Evolutionary conservation across 2,329 filamentous ascomycete genomes (phyloP).

Genomic region (Beauveria sp.): DNA sequence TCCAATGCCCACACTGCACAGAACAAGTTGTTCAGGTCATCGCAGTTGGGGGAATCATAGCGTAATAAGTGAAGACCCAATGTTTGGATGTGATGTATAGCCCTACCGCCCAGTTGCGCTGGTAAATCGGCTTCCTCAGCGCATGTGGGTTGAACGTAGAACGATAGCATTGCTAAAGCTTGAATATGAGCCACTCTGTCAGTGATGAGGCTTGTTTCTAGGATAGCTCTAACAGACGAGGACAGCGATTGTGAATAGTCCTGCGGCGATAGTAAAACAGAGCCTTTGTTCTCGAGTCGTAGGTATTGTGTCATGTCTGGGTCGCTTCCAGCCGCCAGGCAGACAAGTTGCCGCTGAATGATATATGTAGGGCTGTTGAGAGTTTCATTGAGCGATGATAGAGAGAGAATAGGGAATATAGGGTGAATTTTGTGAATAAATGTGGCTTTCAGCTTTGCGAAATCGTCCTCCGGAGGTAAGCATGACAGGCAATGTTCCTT

Average conservation of each 20-base stretch:
- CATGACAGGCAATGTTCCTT: slow-evolving; percentile 38
- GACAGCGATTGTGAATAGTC: slow-evolving; percentile 43
- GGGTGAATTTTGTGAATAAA: slow-evolving; percentile 48
- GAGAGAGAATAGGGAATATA: slow-evolving; percentile 44
- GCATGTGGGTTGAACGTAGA: slow-evolving; percentile 50
- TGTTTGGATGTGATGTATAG: slow-evolving; percentile 50
- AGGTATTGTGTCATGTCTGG: slow-evolving; percentile 37
- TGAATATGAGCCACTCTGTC: slow-evolving; percentile 49
- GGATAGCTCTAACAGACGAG: slow-evolving; percentile 38
- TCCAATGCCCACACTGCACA: slow-evolving; percentile 56
- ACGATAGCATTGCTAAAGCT: slow-evolving; percentile 43
- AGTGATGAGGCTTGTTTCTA: slow-evolving; percentile 46
- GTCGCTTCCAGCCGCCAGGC: slow-evolving; percentile 46
- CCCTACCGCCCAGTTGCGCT: slow-evolving; percentile 43
- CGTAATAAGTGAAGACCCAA: slow-evolving; percentile 45
- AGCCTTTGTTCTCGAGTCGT: slow-evolving; percentile 32
- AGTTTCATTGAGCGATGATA: slow-evolving; percentile 23
- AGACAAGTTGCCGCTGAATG: slow-evolving; percentile 46
- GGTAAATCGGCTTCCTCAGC: slow-evolving; percentile 48
- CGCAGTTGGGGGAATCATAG: slow-evolving; percentile 30
- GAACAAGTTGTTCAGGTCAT: slow-evolving; percentile 42
- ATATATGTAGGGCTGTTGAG: slow-evolving; percentile 29
- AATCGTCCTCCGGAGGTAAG: slow-evolving; percentile 40
- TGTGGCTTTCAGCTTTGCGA: slow-evolving; percentile 34
- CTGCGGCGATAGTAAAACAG: slow-evolving; percentile 31